Percentiles rank a stretch among this genome's conserved stretches.
These are phyloP conservation scores for Tricholoma terreum DNA, from an alignment of 768 basidiomycete species.

Conservation along the genomic window DNA sequence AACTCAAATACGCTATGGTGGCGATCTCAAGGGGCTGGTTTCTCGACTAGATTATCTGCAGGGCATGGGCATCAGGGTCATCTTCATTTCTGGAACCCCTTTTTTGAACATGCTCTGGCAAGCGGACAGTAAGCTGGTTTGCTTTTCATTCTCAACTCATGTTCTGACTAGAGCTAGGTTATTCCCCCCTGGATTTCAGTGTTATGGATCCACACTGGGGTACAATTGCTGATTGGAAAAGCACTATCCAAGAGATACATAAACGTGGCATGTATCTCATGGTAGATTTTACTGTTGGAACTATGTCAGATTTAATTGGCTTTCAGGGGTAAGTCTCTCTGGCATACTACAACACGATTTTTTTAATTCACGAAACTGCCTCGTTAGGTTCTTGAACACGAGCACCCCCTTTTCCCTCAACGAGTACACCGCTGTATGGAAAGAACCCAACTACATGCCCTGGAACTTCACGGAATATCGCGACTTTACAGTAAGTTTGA, in stretches of 20 bases:
- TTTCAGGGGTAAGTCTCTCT: constrained; percentile 64
- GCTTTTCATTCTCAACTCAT: constrained; percentile 1
- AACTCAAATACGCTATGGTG: constrained; percentile 86
- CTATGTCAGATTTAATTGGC: constrained; percentile 84
- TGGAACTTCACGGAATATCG: constrained; percentile 86
- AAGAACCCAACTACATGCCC: constrained; percentile 68
- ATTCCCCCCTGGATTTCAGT: constrained; percentile 89
- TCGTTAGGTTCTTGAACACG: constrained; percentile 64
- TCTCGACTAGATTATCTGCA: constrained; percentile 81
- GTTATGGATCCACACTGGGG: constrained; percentile 94
- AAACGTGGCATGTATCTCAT: constrained; percentile 86
- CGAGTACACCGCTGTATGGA: constrained; percentile 76
- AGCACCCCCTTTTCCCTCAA: constrained; percentile 77
- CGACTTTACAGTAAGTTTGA: constrained; percentile 64
- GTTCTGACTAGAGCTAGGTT: constrained; percentile 49
- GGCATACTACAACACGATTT: background rate
- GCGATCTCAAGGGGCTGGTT: constrained; percentile 79
- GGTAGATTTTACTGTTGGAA: constrained; percentile 92
- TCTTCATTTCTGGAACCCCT: constrained; percentile 91
- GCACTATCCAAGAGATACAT: constrained; percentile 74
- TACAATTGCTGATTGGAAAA: constrained; percentile 73
- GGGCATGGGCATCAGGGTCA: constrained; percentile 80
- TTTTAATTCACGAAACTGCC: background rate
- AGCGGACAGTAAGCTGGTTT: constrained; percentile 73
- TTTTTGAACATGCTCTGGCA: constrained; percentile 98